Evolutionary conservation across 2,329 filamentous ascomycete genomes (phyloP), one percentile per base, ranked within the genome.

Genomic region (Talaromyces rugulosus): DNA sequence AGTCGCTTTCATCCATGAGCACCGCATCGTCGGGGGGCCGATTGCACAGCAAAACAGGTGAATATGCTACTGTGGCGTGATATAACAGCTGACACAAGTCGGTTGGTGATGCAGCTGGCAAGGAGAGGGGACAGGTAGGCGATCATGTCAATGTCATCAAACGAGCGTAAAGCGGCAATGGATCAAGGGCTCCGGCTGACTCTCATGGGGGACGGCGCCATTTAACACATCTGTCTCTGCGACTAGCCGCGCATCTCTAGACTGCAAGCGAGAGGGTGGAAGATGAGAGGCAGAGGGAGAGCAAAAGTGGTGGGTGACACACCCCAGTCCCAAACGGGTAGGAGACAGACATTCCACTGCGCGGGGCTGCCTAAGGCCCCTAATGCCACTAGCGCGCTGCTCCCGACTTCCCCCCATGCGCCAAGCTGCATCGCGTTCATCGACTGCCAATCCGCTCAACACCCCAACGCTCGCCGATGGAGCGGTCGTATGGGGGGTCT

Each of bases 1-100:
- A 40, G 28, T 61, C 44, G 54, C 47, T 18, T 44, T 58, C 54
- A 52, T 51, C 60, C 60, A 62, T 62, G 60, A 58, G 40, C 47
- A 36, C 60, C 27, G 52, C 60, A 62, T 62, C 36, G 56, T 62
- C 55, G 23, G 4, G 12, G 14, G 34, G 34, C 12, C 34, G 12
- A n/a, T 40, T 16, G 36, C 36, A 40, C 36, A n/a, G 36, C 36
- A 40, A n/a, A n/a, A 40, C 36, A n/a, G 36, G 5, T 5, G 36
- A 40, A 40, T 40, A 40, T n/a, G n/a, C 1, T 6, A 16, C 5
- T 6, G 34, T 36, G 12, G 3, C 14, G 34, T 16, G 34, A 36
- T 36, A 16, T 12, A 14, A 40, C 36, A n/a, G 36, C 36, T 40
- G 36, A 40, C 16, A 40, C 14, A 16, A 40, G 14, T 16, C 14